Conservation (phyloP, 331 rosid genomes). For the Malus hybrid region DNA sequence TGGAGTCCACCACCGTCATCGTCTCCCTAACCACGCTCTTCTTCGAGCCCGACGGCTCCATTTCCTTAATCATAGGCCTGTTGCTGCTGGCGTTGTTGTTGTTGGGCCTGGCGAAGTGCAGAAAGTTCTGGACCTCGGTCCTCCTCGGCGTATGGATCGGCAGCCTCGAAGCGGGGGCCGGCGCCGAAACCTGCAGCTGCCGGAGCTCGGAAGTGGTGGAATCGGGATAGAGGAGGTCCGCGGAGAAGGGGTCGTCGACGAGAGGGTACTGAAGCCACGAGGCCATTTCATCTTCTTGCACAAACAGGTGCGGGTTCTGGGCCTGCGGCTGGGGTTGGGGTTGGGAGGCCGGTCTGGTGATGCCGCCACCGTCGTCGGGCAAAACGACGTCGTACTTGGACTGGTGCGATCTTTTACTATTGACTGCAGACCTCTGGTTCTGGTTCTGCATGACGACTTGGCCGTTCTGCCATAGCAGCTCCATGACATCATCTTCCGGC, state of each 20-base stretch:
- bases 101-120: slow-evolving; percentile 35
- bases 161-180: slow-evolving; percentile 17
- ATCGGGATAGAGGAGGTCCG: slow-evolving; percentile 41
- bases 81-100: slow-evolving; percentile 20
- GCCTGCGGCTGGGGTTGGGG: slow-evolving; percentile 13
- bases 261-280: slow-evolving; percentile 77
- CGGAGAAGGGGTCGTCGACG: slow-evolving; percentile 44
- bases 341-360: slow-evolving; percentile 14
- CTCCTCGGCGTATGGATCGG: slow-evolving; percentile 41
- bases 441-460: slow-evolving; percentile 70
- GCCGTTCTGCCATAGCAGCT: slow-evolving; percentile 88
- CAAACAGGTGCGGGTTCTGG: slow-evolving; percentile 27
- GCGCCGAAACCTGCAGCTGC: not conserved
- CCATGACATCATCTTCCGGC: slow-evolving; percentile 64
- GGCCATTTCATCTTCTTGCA: slow-evolving; percentile 79
- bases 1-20: slow-evolving; percentile 61
- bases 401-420: slow-evolving; percentile 14
- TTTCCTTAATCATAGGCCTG: not conserved
- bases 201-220: slow-evolving; percentile 28
- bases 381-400: slow-evolving; percentile 18
- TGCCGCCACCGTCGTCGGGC: slow-evolving; percentile 36
- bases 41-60: slow-evolving; percentile 28
- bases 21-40: slow-evolving; percentile 33
- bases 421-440: slow-evolving; percentile 37
- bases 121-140: slow-evolving; percentile 28